phyloP scores from a whole-genome alignment of 768 basidiomycete genomes.

The Myochromella boudieri region DNA sequence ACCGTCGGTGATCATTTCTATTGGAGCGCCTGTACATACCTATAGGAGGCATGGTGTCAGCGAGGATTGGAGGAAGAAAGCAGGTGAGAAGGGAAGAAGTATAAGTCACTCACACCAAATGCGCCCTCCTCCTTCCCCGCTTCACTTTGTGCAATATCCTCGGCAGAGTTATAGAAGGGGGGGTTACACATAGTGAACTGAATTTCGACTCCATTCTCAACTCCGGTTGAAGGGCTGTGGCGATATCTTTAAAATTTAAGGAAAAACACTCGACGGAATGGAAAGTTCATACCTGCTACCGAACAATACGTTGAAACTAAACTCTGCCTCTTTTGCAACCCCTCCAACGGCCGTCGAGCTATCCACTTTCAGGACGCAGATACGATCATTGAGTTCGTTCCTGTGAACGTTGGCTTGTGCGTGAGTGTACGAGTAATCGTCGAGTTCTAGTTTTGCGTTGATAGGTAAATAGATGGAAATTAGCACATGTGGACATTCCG shows the following conservation, averaged over 20 bases:
- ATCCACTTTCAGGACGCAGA: conserved; percentile 40
- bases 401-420: conserved; percentile 56
- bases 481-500: too few species aligned
- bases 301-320: conserved; percentile 17
- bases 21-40: conserved; percentile 84
- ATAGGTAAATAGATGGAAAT: not conserved
- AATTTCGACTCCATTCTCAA: conserved; percentile 40
- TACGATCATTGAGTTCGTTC: conserved; percentile 56
- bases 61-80: not conserved
- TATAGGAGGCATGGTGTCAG: conserved; percentile 24
- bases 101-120: conserved; percentile 56
- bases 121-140: conserved; percentile 66
- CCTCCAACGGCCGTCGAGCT: conserved; percentile 32
- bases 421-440: conserved; percentile 53
- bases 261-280: too few species aligned
- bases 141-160: conserved; percentile 63
- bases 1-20: conserved; percentile 88
- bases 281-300: not conserved
- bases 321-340: conserved; percentile 5
- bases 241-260: too few species aligned
- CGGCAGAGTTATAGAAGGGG: conserved; percentile 81
- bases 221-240: not conserved
- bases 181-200: conserved; percentile 96
- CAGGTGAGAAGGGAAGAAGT: not conserved
- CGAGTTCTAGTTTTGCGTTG: conserved; percentile 59